Evolutionary conservation across 1,284 basidiomycete genomes (phyloP), one percentile per base, ranked within the genome.

Genomic region (Sporisorium exsertum): DNA sequence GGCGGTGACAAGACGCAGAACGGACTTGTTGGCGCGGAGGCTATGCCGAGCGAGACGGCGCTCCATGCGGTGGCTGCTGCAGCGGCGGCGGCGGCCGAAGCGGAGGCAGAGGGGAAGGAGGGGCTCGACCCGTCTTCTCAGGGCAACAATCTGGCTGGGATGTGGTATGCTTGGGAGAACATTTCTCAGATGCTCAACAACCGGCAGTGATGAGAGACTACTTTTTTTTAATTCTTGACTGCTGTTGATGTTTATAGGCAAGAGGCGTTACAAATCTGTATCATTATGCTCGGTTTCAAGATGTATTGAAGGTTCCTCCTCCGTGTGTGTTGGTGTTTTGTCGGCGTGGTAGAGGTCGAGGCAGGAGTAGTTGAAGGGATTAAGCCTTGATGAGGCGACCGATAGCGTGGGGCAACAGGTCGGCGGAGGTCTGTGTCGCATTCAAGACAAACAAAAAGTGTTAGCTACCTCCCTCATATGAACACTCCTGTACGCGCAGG

Each of bases 181-280:
- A 66, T 77, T 49, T 68, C 64, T n/a, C 74, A 77, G 64, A 77
- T 77, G 69, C 74, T 77, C 74, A 77, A 77, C 70, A 72, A 77
- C 53, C 64, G 74, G 42, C 69, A 77, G 51, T 77, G 37, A 50
- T 32, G 13, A 50, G 33, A 13, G 43, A 33, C n/a, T 12, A 18
- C 2, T 40, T 13, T 16, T 40, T 40, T 18, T 37, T 7, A 8
- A 37, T 37, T 37, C 10, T 37, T 37, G 35, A 3, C 13, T 37
- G 35, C 13, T 15, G 29, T 33, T 22, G 27, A 10, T n/a, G 29
- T 32, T 32, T 35, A 8, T 12, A 35, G 35, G 35, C 13, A 32
- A 32, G 6, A 9, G 24, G 35, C 26, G 22, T 35, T 24, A 62
- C 51, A 26, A 27, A 53, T 32, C 2, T 62, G 59, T 62, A 62